A percentile compares a stretch with the other conserved stretches of the same genome.
phyloP scores from a whole-genome alignment of 345 rosid genomes.

The Salix koriyanagi region DNA sequence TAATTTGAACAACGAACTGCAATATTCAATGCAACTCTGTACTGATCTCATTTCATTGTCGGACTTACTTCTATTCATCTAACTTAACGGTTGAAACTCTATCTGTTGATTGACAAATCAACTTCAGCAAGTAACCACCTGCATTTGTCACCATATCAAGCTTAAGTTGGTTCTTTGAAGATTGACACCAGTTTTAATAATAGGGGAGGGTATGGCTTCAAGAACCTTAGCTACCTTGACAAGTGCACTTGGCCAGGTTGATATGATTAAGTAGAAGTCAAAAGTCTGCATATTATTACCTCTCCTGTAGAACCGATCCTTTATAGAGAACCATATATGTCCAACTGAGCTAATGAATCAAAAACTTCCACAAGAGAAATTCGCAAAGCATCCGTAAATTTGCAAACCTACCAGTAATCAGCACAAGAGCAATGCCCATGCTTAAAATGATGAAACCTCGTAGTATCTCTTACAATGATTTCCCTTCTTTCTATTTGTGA shows the following conservation, averaged over 20 bases:
- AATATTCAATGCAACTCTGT: not conserved
- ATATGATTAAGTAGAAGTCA: not conserved
- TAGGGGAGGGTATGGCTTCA: not conserved
- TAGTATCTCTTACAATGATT: slow-evolving; percentile 67
- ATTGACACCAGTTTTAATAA: not conserved
- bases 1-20: not conserved
- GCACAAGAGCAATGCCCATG: slow-evolving; percentile 83
- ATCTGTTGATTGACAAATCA: not conserved
- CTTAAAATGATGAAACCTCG: slow-evolving; percentile 76
- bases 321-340: not conserved
- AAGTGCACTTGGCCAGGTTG: not conserved
- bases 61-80: not conserved
- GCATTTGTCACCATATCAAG: not conserved
- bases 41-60: not conserved
- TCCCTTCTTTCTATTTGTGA: slow-evolving; percentile 68
- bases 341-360: not conserved
- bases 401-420: slow-evolving; percentile 56
- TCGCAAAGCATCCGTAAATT: not conserved
- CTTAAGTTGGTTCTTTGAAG: not conserved
- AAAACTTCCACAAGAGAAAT: not conserved
- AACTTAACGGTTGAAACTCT: not conserved
- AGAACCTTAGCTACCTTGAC: not conserved
- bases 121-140: not conserved
- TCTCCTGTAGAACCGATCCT: not conserved
- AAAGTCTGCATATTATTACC: not conserved